Evolutionary conservation across 495 filamentous ascomycete genomes (phyloP), one percentile per base, ranked within the genome.

Genomic region (Hypoxylon perforatum): DNA sequence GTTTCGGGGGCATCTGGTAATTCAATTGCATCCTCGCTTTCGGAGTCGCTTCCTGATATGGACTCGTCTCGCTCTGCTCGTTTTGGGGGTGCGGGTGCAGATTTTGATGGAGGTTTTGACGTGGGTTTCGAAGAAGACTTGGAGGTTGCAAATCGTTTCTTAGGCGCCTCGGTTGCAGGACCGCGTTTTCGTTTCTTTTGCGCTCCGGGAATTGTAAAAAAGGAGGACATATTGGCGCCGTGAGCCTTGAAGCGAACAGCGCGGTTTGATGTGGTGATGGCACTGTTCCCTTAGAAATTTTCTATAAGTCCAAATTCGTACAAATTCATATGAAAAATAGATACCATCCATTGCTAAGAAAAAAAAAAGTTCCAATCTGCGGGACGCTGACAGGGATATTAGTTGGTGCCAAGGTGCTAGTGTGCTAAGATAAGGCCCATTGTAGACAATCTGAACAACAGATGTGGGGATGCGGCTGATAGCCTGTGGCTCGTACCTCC

Each of bases 21-120:
- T 28, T 70, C 75, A 17, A 63, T 63, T 23, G 73, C 81, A 58
- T 78, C 78, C 45, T 90, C 89, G 11, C 86, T 86, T 22, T 91
- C 90, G 12, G 87, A 78, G 18, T 96, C 94, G 77, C 92, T 95
- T 18, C 91, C 92, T 10, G 93, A 96, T 74, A 97, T 96, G 9
- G 92, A 94, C 42, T 92, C 88, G 65, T 90, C 83, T 70, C 80
- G 77, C 68, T 86, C 82, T 61, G 81, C 81, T 79, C 84, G 77
- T 77, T 86, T 88, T 75, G 85, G 87, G 49, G 85, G 82, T 60
- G 81, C 73, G 62, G 82, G 78, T 49, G 80, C 51, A 33, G 74
- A 44, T 60, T 74, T 78, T 23, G 75, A 55, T 49, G 80, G 48
- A 33, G 74, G 47, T 60, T 74, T 78, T 23, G 75, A 55, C 72